Conservation (phyloP, 352 stramenopile species). For the Globisporangium camurandrum region DNA sequence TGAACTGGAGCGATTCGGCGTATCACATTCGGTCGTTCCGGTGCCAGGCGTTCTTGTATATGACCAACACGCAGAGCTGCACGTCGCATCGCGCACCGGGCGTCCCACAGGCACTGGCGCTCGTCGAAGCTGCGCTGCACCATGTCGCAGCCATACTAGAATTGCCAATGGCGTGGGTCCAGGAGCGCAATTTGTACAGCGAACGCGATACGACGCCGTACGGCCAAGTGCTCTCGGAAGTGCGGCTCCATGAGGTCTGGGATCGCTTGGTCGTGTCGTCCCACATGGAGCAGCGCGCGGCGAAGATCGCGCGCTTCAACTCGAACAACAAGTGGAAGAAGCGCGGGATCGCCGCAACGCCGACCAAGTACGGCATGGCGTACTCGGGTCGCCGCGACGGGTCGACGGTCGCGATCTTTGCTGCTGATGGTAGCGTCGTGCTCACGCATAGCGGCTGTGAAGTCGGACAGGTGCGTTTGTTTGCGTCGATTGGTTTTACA, state of each 20-base stretch:
- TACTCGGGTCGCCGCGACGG: constrained; percentile 95
- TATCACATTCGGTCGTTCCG: too few species aligned
- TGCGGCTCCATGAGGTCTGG: constrained; percentile 88
- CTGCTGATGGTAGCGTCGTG: constrained; percentile 91
- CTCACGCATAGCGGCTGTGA: constrained; percentile 95
- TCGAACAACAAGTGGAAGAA: constrained; percentile 87
- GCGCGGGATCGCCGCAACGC: constrained; percentile 78
- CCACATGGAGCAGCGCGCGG: constrained; percentile 58
- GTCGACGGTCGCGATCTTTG: constrained; percentile 93
- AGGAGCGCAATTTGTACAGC: constrained; percentile 90
- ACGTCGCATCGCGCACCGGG: constrained; percentile 96
- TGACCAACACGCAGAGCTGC: too few species aligned
- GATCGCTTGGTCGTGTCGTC: constrained; percentile 57
- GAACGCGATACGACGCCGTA: constrained; percentile 88
- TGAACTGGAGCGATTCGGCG: too few species aligned
- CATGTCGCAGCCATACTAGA: constrained; percentile 87
- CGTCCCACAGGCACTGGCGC: constrained; percentile 88
- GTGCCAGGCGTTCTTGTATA: too few species aligned
- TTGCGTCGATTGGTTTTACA: too few species aligned
- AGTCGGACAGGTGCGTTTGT: too few species aligned
- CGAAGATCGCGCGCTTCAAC: constrained; percentile 86
- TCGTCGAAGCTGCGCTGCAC: constrained; percentile 93
- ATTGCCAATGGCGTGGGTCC: constrained; percentile 61
- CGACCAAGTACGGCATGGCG: constrained; percentile 93
- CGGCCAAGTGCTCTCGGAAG: constrained; percentile 89